Base-by-base conservation (phyloP, 257 asterid genomes). In the Schizonepeta tenuifolia region DNA sequence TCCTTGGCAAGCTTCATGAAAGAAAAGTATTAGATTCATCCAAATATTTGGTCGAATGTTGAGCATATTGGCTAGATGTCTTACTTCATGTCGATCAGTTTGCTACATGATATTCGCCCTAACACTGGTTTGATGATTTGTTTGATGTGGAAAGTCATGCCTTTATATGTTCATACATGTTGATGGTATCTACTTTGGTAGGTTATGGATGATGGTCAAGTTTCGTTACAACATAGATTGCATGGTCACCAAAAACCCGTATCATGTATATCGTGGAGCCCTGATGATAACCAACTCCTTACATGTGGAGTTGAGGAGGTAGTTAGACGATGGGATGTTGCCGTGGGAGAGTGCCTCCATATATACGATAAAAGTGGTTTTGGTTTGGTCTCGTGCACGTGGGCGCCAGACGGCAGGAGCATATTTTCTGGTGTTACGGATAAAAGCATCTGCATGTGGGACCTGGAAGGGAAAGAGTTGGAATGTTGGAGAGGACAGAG, bases 221-320 rank as follows among this genome's bases (percentile, higher is more conserved):
- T 79, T 74, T 47, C 61, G 36, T 11, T 79, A 35, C 74, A 79
- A 47, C 79, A 79, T 58, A 26, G 47, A 65, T 74, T 79, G 69
- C 70, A 47, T 13, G 76, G 83, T 69, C 99, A 91, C 80, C 88
- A 80, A 65, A 90, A 85, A 79, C 91, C 99, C 9, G 95, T 88
- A 64, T 84, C 87, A 70, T 87, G 71, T 74, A 83, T 91, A 65
- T 83, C 96, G 26, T 94, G 99, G 99, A 88, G 95, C 81, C 96
- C 90, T 21, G 89, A 87, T 75, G 85, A 88, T 72, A 67, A 69
- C 36, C 96, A 94, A 77, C 78, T 94, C 57, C 97, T 94, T 22
- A 94, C 97, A 22, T 90, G 98, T 82, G 99, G 97, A 69, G 82
- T 67, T 65, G 98, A 94, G 70, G 97, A 94, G 81, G 75, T 77